A percentile compares a stretch with the other conserved stretches of the same genome.
Evolutionary conservation across 148 eudicot species (phyloP).

Genomic region (Gaultheria prostrata): DNA sequence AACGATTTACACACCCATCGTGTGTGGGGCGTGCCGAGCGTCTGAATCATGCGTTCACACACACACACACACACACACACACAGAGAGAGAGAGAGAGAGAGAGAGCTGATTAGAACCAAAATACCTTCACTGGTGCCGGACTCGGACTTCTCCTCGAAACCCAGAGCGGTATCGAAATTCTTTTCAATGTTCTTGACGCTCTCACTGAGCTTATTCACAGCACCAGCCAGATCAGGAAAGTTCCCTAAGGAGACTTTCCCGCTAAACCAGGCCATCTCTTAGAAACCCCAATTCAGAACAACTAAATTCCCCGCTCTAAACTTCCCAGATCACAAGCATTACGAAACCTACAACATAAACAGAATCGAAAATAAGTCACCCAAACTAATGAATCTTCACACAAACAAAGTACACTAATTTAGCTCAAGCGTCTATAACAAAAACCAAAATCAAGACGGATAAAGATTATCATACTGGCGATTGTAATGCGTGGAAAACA

Average conservation of each 20-base stretch:
- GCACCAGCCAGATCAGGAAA: conserved; percentile 84
- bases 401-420: not conserved
- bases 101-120: not conserved
- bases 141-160: conserved; percentile 55
- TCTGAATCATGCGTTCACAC: too few relatives aligned
- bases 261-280: conserved; percentile 86
- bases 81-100: not conserved
- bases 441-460: not conserved
- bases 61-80: too few relatives aligned
- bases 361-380: not conserved
- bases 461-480: not conserved
- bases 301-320: not conserved
- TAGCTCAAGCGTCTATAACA: not conserved
- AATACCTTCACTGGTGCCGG: conserved; percentile 49
- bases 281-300: conserved; percentile 12
- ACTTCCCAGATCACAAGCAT: conserved; percentile 21
- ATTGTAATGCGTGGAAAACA: not conserved
- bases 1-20: too few relatives aligned
- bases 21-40: too few relatives aligned
- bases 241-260: conserved; percentile 73
- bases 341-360: conserved; percentile 1
- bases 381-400: not conserved
- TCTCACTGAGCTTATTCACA: conserved; percentile 83
- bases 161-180: conserved; percentile 94
- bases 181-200: conserved; percentile 87